Conservation (phyloP, 2,329 filamentous ascomycete genomes). For the Scedosporium boydii region DNA sequence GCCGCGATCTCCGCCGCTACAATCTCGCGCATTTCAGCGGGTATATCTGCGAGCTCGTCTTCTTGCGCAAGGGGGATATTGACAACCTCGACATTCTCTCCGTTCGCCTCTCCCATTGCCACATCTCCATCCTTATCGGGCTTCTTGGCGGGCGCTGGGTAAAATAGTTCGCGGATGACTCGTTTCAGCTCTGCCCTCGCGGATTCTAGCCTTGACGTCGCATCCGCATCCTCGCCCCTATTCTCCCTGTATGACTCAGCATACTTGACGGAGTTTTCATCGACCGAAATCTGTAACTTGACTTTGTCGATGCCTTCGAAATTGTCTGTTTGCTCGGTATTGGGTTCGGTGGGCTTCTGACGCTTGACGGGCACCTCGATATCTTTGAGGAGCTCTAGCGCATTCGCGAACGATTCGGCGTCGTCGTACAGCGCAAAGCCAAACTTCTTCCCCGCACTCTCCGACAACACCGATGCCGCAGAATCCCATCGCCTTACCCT, state of each 20-base stretch:
- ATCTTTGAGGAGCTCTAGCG: slow-evolving; percentile 74
- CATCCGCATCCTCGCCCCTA: slow-evolving; percentile 51
- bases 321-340: slow-evolving; percentile 24
- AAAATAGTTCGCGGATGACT: slow-evolving; percentile 62
- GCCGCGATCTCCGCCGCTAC: slow-evolving; percentile 90
- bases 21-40: slow-evolving; percentile 89
- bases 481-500: slow-evolving; percentile 78
- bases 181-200: slow-evolving; percentile 59
- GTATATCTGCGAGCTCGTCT: slow-evolving; percentile 91
- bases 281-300: slow-evolving; percentile 64
- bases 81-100: slow-evolving; percentile 69
- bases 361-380: slow-evolving; percentile 74
- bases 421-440: slow-evolving; percentile 96
- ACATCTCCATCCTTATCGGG: slow-evolving; percentile 58
- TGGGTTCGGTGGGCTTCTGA: slow-evolving; percentile 36
- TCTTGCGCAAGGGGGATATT: slow-evolving; percentile 82
- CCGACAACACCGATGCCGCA: slow-evolving; percentile 47
- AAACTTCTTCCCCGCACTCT: slow-evolving; percentile 76
- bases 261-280: slow-evolving; percentile 74
- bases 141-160: slow-evolving; percentile 41
- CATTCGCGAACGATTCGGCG: slow-evolving; percentile 74
- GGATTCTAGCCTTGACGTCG: slow-evolving; percentile 53
- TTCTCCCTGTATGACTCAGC: slow-evolving; percentile 70
- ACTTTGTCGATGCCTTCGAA: slow-evolving; percentile 57
- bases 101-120: slow-evolving; percentile 56